A percentile compares a stretch with the other conserved stretches of the same genome.
These are phyloP conservation scores for Onygenales sp. DNA, from an alignment of 2,329 filamentous ascomycete species.

Conservation along the genomic window DNA sequence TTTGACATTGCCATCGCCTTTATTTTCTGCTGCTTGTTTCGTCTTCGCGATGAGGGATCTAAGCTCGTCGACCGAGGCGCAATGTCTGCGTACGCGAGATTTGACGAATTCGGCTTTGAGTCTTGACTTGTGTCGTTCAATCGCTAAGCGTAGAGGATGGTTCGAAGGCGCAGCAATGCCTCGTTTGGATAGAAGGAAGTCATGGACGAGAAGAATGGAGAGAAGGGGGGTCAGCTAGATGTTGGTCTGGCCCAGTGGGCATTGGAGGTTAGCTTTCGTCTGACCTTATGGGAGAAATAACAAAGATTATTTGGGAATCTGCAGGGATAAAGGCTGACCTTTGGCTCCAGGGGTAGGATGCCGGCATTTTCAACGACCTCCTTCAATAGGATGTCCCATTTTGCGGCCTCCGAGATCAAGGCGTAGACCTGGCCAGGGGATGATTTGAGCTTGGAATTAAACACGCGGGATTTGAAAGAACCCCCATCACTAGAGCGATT, in stretches of 20 bases:
- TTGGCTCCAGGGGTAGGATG: conserved; percentile 69
- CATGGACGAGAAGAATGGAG: conserved; percentile 74
- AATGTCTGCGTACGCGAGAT: conserved; percentile 61
- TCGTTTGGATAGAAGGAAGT: conserved; percentile 69
- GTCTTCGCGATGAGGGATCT: conserved; percentile 25
- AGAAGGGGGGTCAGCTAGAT: conserved; percentile 68
- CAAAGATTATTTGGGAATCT: too few relatives aligned
- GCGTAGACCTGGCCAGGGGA: conserved; percentile 77
- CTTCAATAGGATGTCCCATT: conserved; percentile 80
- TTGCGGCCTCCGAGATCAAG: conserved; percentile 73
- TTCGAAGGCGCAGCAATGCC: conserved; percentile 72
- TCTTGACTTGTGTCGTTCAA: conserved; percentile 74
- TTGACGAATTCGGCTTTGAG: conserved; percentile 75
- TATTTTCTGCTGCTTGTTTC: conserved; percentile 15
- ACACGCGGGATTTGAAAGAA: conserved; percentile 79
- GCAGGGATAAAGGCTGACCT: conserved; percentile 45
- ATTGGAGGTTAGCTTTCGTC: conserved; percentile 3
- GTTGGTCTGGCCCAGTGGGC: not conserved
- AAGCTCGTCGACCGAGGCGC: conserved; percentile 58
- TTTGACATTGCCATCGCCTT: conserved; percentile 35
- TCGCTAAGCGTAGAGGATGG: conserved; percentile 65
- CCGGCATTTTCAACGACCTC: conserved; percentile 80
- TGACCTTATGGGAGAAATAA: conserved; percentile 4
- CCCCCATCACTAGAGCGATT: conserved; percentile 51
- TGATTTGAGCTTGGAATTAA: conserved; percentile 67